Percentiles rank a stretch among this genome's conserved stretches.
These are phyloP conservation scores for Globisporangium irregulare DNA, from an alignment of 352 stramenopile genomes.

Conservation along the genomic window DNA sequence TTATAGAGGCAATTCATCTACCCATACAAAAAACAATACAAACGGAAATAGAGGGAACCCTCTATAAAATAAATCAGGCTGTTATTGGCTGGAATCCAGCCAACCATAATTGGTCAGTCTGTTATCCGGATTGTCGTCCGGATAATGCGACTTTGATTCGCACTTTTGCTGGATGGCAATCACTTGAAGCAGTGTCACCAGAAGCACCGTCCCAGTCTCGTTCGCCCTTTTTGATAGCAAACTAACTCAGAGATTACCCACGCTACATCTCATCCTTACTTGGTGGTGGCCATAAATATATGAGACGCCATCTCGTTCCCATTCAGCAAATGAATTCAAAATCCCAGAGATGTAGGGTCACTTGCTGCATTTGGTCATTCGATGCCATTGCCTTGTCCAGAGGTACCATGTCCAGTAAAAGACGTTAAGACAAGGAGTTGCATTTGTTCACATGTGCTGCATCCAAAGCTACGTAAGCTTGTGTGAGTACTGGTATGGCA, in stretches of 20 bases:
- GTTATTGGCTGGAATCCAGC: neutral
- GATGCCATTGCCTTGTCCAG: neutral
- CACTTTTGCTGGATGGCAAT: neutral
- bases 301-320: neutral
- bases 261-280: neutral
- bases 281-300: neutral
- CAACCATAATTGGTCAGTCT: neutral
- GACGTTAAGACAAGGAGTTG: neutral
- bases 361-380: neutral
- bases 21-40: too few species aligned
- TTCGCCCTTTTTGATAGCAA: neutral
- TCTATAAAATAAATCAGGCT: too few species aligned
- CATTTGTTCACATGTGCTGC: neutral
- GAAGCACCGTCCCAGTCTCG: too few species aligned
- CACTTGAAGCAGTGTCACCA: neutral
- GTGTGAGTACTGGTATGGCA: neutral
- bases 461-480: neutral
- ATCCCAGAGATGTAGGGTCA: neutral
- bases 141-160: conserved; percentile 1
- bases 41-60: too few species aligned
- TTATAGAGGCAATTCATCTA: too few species aligned
- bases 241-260: neutral
- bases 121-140: neutral
- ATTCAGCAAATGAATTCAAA: neutral
- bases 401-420: too few species aligned